Conservation (phyloP, 768 basidiomycete genomes). For the Hygrophorus pudorinus region DNA sequence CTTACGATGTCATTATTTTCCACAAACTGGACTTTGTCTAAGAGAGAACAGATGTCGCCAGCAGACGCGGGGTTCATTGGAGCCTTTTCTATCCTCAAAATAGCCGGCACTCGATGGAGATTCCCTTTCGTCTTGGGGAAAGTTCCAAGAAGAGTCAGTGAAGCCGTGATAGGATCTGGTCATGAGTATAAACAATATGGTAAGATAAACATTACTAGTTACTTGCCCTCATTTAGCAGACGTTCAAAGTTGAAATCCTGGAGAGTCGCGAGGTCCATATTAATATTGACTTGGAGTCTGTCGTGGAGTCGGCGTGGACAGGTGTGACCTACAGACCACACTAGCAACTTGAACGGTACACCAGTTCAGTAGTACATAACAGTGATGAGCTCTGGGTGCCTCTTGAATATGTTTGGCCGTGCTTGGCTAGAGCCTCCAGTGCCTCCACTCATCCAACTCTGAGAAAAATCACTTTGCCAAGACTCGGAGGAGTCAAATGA, state of each 20-base stretch:
- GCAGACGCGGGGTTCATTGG: conserved; percentile 41
- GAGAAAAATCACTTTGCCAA: too few species aligned
- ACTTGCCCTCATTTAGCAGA: conserved; percentile 39
- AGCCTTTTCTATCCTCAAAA: conserved; percentile 73
- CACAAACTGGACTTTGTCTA: conserved; percentile 37
- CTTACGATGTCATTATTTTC: conserved; percentile 63
- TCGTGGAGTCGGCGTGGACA: too few species aligned
- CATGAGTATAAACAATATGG: background rate
- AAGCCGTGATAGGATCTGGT: conserved; percentile 50
- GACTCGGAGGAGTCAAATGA: too few species aligned
- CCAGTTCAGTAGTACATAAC: too few species aligned
- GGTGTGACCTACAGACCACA: too few species aligned
- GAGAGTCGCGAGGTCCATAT: conserved; percentile 20
- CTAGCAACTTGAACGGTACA: too few species aligned
- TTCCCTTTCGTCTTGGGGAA: conserved; percentile 25
- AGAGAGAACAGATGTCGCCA: conserved; percentile 26
- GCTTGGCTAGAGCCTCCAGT: too few species aligned
- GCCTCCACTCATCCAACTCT: too few species aligned
- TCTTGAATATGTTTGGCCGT: too few species aligned
- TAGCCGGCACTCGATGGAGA: conserved; percentile 33
- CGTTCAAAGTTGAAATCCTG: conserved; percentile 43
- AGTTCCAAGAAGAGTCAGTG: conserved; percentile 59
- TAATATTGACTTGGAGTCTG: too few species aligned
- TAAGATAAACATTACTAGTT: background rate
- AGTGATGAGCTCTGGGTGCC: too few species aligned